Evolutionary conservation across 108 stramenopile species (phyloP).

Genomic region (Fragilaria crotonensis): DNA sequence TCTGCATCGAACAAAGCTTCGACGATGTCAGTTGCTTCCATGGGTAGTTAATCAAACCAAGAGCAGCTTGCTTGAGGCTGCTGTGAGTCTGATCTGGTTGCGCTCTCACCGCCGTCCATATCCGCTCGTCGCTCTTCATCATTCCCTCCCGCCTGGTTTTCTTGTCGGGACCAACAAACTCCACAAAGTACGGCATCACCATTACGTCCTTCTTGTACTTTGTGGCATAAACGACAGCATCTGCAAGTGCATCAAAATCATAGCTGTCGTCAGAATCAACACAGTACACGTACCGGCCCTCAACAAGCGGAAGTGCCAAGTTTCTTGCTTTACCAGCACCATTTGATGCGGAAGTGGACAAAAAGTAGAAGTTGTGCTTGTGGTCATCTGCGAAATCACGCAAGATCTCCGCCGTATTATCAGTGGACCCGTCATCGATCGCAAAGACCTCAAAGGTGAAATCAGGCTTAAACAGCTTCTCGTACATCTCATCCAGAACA

Average conservation of each 20-base stretch:
- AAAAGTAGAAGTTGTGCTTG: neutral
- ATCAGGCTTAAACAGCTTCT: neutral
- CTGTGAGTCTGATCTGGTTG: neutral
- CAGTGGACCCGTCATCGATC: conserved; percentile 2
- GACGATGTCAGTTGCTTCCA: conserved; percentile 9
- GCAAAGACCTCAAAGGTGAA: conserved; percentile 7
- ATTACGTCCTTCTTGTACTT: neutral
- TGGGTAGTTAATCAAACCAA: neutral
- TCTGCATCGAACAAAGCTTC: conserved; percentile 4
- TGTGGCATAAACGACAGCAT: conserved; percentile 2
- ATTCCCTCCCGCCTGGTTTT: neutral
- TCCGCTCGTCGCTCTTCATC: neutral
- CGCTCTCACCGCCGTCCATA: neutral
- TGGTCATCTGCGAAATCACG: neutral
- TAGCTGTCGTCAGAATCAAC: neutral
- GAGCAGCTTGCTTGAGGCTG: neutral
- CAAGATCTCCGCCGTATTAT: neutral
- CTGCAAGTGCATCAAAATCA: conserved; percentile 2
- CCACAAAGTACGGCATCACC: neutral
- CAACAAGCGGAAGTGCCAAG: neutral
- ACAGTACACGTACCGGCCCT: conserved; percentile 4
- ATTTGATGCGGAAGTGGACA: neutral
- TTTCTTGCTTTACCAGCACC: conserved; percentile 1
- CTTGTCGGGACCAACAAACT: neutral
- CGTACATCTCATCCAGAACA: neutral